Evolutionary conservation across 1,284 basidiomycete species (phyloP).

Genomic region (Pisolithus thermaeus): DNA sequence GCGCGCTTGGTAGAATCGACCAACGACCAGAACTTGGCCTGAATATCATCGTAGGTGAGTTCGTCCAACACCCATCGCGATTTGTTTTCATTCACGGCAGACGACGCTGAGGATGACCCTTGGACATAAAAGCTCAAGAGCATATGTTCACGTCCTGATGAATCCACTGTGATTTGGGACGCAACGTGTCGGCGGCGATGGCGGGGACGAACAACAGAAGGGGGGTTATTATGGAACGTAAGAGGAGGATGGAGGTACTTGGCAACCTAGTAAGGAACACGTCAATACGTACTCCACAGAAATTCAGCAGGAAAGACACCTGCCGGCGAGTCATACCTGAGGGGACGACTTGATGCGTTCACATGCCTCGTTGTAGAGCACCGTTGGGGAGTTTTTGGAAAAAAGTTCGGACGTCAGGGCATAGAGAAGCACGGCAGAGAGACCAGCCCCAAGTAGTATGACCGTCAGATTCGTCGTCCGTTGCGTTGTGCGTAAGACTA

Average conservation of each 20-base stretch:
- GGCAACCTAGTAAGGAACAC: constrained; percentile 42
- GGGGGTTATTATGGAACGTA: constrained; percentile 73
- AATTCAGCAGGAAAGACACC: neutral
- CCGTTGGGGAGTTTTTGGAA: constrained; percentile 88
- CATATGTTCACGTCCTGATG: constrained; percentile 71
- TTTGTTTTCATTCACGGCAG: constrained; percentile 28
- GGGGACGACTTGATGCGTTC: constrained; percentile 74
- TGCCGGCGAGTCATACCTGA: constrained; percentile 40
- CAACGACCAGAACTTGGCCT: constrained; percentile 27
- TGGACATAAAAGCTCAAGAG: constrained; percentile 74
- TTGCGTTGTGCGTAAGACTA: constrained; percentile 76
- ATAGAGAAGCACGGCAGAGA: constrained; percentile 79
- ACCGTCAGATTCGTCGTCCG: constrained; percentile 79
- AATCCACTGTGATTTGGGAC: constrained; percentile 66
- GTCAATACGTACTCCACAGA: neutral
- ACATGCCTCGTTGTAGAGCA: constrained; percentile 83
- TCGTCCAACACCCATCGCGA: constrained; percentile 17
- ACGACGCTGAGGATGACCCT: constrained; percentile 38
- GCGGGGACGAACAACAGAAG: constrained; percentile 61
- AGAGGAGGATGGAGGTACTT: constrained; percentile 61
- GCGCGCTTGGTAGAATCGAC: constrained; percentile 45
- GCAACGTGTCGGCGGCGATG: constrained; percentile 75
- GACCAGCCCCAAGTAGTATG: constrained; percentile 77
- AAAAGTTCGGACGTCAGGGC: constrained; percentile 86
- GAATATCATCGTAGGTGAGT: constrained; percentile 50